Base-by-base conservation (phyloP, 495 filamentous ascomycete genomes). In the Penicillium arizonense region DNA sequence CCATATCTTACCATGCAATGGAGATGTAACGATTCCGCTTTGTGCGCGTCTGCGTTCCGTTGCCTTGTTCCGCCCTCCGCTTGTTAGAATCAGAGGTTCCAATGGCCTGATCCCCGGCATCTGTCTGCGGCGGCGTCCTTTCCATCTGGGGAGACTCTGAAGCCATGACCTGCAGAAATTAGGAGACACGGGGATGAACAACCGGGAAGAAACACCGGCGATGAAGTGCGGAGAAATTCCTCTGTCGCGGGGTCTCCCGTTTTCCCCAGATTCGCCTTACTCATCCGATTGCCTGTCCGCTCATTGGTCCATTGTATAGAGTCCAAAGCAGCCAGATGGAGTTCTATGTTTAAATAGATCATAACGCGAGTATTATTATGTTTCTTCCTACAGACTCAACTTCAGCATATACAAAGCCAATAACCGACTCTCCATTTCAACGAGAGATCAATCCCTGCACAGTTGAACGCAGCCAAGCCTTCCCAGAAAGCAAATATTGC, bases 21-120 rank as follows among this genome's bases (percentile, higher is more conserved):
- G 89, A 91, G 64, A 94, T 93, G 73, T 96, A 96, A 65, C 89
- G 77, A 75, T 81, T 81, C 65, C 78, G 75, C 72, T 81, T 81
- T 56, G 78, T 59, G 69, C 77, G 76, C 61, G 69, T 73, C 26
- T 69, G 73, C 6, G 64, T 75, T 72, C 73, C 75, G 70, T 72
- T 73, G 59, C 57, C 52, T 54, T 73, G 72, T 67, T 77, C 76
- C 61, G 68, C 69, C 56, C 77, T 79, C 56, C 77, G 74, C 67
- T 79, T 81, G 28, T 64, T 63, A 24, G 63, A 62, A 37, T 75
- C 70, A 7, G 56, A 49, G n/a, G 56, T 43, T 16, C 61, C 55
- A 26, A 59, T 52, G 30, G 52, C 47, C 43, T 59, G 66, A 20
- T 71, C 68, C 11, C 56, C 61, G 51, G 55, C 38, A 3, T 50